phyloP scores from a whole-genome alignment of 2,329 filamentous ascomycete genomes.

The Anisogramma anomala region DNA sequence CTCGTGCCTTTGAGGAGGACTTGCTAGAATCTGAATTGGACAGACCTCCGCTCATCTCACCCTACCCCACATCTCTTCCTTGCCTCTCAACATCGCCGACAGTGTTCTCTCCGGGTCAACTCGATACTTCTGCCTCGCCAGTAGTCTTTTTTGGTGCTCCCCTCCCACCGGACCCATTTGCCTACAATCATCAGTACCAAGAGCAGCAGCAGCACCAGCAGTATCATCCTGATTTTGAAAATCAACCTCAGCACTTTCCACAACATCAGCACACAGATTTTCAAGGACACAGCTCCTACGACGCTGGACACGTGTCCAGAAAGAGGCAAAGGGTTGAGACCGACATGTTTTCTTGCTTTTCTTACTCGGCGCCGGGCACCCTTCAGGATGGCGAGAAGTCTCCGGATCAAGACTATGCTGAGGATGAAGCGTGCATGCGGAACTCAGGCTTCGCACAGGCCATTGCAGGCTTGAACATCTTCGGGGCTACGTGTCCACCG shows the following conservation, averaged over 20 bases:
- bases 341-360: conserved; percentile 10
- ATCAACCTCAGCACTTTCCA: neutral
- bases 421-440: conserved; percentile 4
- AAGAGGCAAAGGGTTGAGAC: conserved; percentile 22
- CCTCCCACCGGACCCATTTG: conserved; percentile 2
- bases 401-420: neutral
- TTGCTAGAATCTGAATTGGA: conserved; percentile 26
- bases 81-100: conserved; percentile 18
- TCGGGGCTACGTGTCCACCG: neutral
- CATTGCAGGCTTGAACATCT: neutral
- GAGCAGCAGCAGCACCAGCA: conserved; percentile 19
- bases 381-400: conserved; percentile 5
- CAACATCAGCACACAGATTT: neutral
- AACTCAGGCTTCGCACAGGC: conserved; percentile 1
- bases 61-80: conserved; percentile 10
- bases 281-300: conserved; percentile 6
- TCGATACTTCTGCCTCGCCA: conserved; percentile 16
- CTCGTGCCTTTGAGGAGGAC: conserved; percentile 28
- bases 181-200: conserved; percentile 21
- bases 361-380: neutral
- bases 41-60: conserved; percentile 17
- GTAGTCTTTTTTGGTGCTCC: neutral
- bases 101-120: conserved; percentile 19
- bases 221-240: conserved; percentile 12
- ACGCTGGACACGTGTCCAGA: conserved; percentile 9